Conservation (phyloP, 768 basidiomycete species). For the Nevesoporus exiguus region DNA sequence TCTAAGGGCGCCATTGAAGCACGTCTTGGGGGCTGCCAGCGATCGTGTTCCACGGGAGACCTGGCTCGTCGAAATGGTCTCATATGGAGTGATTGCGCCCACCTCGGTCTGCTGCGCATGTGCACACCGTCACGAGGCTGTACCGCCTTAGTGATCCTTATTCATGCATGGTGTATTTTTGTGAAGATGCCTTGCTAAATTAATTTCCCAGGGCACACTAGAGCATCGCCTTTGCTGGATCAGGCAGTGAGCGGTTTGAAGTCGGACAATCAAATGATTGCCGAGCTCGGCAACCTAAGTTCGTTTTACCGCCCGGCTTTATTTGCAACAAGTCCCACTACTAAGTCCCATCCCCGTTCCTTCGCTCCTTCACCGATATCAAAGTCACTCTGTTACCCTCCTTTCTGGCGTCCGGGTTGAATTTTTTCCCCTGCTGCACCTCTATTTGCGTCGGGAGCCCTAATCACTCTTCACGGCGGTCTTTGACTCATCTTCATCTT, state of each 20-base stretch:
- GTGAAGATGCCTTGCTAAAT: conserved; percentile 16
- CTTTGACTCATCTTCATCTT: conserved; percentile 25
- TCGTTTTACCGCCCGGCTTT: conserved; percentile 38
- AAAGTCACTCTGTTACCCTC: conserved; percentile 13
- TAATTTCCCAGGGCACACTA: conserved; percentile 21
- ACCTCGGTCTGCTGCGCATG: conserved; percentile 14
- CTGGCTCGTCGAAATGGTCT: neutral
- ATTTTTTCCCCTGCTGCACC: conserved; percentile 2
- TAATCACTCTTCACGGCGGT: conserved; percentile 6
- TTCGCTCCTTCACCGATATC: conserved; percentile 33
- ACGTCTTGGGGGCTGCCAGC: neutral
- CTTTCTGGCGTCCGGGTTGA: conserved; percentile 4
- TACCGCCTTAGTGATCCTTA: conserved; percentile 17
- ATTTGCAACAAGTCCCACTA: conserved; percentile 40
- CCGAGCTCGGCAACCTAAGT: conserved; percentile 37
- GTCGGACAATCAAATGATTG: conserved; percentile 36
- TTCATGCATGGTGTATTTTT: conserved; percentile 19
- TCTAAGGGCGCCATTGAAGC: neutral
- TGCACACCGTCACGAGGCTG: conserved; percentile 20
- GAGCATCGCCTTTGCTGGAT: conserved; percentile 23
- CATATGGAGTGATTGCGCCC: conserved; percentile 22
- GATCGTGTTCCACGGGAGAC: neutral
- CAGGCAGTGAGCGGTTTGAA: conserved; percentile 33
- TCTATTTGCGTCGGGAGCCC: neutral
- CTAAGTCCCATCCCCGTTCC: conserved; percentile 27